Conservation (phyloP, 176 grass and related monocot genomes). For the Alopecurus myosuroides region DNA sequence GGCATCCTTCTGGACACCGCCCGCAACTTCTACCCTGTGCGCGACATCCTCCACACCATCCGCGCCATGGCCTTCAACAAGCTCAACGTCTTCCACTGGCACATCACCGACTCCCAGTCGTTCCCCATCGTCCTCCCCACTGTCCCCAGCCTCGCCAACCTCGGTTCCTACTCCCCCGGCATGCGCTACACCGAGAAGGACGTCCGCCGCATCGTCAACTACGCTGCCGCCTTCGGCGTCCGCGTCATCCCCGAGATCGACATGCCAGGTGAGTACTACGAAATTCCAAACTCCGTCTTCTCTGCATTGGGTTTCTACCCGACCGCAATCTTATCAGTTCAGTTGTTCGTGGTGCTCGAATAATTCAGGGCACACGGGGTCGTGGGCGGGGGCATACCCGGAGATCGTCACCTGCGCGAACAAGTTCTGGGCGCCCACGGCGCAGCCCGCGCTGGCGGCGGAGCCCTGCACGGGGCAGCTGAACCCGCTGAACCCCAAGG, state of each 20-base stretch:
- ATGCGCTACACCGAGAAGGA: constrained; percentile 70
- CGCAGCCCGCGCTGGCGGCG: constrained; percentile 51
- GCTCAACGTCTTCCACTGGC: constrained; percentile 95
- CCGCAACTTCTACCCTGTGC: constrained; percentile 68
- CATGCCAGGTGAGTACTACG: constrained; percentile 56
- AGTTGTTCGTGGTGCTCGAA: background rate
- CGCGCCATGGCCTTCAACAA: constrained; percentile 89
- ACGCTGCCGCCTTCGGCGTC: constrained; percentile 55
- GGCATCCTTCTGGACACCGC: constrained; percentile 81
- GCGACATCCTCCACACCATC: constrained; percentile 66
- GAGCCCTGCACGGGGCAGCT: constrained; percentile 89
- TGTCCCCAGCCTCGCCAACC: constrained; percentile 57
- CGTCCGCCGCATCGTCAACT: constrained; percentile 63
- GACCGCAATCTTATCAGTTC: background rate
- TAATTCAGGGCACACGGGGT: constrained; percentile 79
- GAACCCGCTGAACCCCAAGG: constrained; percentile 76
- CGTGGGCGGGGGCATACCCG: constrained; percentile 82
- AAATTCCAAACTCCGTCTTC: background rate
- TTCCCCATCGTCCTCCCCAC: constrained; percentile 82
- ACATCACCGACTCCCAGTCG: constrained; percentile 86
- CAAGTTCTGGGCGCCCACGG: constrained; percentile 75
- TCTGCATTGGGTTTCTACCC: background rate
- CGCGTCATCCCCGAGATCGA: constrained; percentile 94
- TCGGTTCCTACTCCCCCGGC: constrained; percentile 55
- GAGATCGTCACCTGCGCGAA: constrained; percentile 88